Evolutionary conservation across 257 asterid species (phyloP).

Genomic region (Solanum infundibuliforme): DNA sequence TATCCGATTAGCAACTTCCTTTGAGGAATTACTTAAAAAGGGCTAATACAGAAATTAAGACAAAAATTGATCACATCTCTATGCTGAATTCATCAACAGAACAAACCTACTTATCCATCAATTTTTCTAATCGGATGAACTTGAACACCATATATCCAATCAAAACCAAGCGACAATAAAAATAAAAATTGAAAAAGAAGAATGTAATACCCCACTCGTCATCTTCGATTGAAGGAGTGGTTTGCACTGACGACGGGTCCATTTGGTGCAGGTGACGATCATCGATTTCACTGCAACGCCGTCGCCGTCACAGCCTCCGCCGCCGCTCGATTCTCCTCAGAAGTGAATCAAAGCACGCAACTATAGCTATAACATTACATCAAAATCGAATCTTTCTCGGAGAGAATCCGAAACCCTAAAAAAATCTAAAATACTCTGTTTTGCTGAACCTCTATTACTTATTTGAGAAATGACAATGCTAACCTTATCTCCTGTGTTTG

Average conservation of each 20-base stretch:
- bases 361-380: neutral
- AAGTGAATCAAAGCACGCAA: neutral
- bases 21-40: neutral
- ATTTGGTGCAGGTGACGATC: conserved; percentile 41
- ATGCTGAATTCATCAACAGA: neutral
- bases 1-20: neutral
- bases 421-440: neutral
- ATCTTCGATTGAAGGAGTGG: conserved; percentile 39
- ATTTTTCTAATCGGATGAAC: neutral
- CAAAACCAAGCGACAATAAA: neutral
- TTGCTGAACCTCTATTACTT: neutral
- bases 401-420: neutral
- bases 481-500: neutral
- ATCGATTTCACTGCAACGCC: conserved; percentile 23
- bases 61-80: neutral
- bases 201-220: conserved; percentile 43
- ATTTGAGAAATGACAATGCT: neutral
- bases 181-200: neutral
- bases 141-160: neutral
- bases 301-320: neutral
- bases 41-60: neutral
- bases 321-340: neutral
- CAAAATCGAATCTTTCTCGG: conserved; percentile 8
- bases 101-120: neutral
- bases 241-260: conserved; percentile 38